Conservation (phyloP, 208 protist genomes). For the Leishmania tropica region DNA sequence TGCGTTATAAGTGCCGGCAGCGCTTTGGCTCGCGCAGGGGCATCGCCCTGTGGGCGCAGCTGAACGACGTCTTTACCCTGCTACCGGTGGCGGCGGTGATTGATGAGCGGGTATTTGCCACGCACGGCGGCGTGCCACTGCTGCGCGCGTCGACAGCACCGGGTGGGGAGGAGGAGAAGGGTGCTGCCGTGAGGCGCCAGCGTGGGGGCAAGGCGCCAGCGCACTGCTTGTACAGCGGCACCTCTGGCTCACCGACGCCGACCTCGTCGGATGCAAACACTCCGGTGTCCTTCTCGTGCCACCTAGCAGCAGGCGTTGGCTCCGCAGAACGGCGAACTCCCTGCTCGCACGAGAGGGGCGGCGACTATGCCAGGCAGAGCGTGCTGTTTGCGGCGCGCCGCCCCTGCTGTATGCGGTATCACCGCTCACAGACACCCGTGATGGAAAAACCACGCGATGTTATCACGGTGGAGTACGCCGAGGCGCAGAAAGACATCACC, state of each 20-base stretch:
- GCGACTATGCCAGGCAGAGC: not conserved
- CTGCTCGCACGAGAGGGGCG: not conserved
- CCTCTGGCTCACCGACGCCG: constrained; percentile 8
- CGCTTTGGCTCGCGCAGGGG: constrained; percentile 68
- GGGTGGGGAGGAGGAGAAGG: not conserved
- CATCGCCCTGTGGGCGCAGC: constrained; percentile 58
- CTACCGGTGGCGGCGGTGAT: constrained; percentile 87
- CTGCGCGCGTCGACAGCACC: constrained; percentile 19
- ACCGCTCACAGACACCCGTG: not conserved
- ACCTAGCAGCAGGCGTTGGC: not conserved
- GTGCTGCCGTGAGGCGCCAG: not conserved
- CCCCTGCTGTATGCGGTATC: not conserved
- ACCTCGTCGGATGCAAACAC: not conserved
- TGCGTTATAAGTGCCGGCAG: constrained; percentile 67
- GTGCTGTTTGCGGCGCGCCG: not conserved
- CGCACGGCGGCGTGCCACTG: constrained; percentile 90
- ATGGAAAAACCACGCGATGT: not conserved
- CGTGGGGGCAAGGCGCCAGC: no score
- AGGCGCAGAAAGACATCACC: not conserved
- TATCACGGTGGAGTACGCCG: not conserved
- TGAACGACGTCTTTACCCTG: constrained; percentile 73
- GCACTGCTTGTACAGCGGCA: not conserved
- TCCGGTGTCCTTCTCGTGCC: not conserved
- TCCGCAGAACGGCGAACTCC: not conserved
- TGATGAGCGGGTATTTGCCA: constrained; percentile 81